Conservation (phyloP, 805 yeast genomes). For the Candida golubevii region DNA sequence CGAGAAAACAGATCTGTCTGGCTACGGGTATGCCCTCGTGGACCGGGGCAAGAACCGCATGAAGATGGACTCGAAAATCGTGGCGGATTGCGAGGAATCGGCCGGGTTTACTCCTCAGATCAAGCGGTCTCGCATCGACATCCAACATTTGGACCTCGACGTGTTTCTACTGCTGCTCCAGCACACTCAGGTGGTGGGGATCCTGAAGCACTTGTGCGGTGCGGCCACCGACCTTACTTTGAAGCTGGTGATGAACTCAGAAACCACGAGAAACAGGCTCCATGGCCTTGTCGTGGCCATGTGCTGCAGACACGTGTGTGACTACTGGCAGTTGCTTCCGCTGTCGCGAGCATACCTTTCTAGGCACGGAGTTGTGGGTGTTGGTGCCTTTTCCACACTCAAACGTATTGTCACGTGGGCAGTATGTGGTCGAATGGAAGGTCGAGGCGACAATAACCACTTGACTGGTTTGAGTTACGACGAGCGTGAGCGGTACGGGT, state of each 20-base stretch:
- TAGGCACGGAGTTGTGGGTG: constrained; percentile 26
- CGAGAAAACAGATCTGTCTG: not conserved
- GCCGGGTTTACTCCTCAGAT: constrained; percentile 26
- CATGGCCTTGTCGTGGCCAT: constrained; percentile 75
- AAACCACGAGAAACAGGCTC: constrained; percentile 19
- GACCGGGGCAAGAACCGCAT: constrained; percentile 75
- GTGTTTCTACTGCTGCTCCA: constrained; percentile 31
- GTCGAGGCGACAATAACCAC: constrained; percentile 36
- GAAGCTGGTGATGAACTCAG: constrained; percentile 49
- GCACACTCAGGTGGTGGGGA: constrained; percentile 43
- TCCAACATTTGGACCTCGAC: constrained; percentile 64
- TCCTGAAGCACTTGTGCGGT: constrained; percentile 90
- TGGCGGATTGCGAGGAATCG: constrained; percentile 43
- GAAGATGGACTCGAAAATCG: constrained; percentile 71
- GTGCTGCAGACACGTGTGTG: constrained; percentile 89
- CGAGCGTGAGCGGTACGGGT: constrained; percentile 59
- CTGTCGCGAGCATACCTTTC: constrained; percentile 40
- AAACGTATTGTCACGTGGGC: constrained; percentile 85
- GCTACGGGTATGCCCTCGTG: constrained; percentile 52
- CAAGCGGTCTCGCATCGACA: constrained; percentile 65
- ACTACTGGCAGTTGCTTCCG: constrained; percentile 50
- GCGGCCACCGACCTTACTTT: constrained; percentile 88
- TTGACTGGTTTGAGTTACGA: constrained; percentile 38
- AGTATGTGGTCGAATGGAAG: constrained; percentile 59
- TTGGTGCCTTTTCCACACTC: constrained; percentile 43